Evolutionary conservation across 78 protist genomes (phyloP), one percentile per base, ranked within the genome.

Genomic region (Chrysochromulina tobinii): DNA sequence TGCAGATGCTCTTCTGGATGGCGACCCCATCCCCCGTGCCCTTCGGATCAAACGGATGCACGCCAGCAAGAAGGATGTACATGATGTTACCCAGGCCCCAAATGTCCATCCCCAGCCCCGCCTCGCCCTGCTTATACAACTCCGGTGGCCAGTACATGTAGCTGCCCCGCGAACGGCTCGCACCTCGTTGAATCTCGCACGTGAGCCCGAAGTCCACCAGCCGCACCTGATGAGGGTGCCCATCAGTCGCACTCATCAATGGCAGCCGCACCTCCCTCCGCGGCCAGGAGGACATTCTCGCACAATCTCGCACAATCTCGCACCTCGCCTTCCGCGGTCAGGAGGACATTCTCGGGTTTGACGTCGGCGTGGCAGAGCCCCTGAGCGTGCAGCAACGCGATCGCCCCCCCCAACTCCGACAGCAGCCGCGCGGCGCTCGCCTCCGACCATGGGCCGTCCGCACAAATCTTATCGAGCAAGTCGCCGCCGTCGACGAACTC

Each of bases 81-180:
- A 94, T 50, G 53, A 92, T 90, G 17, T 89, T 91, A 57, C 96
- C 96, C 21, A 94, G 69, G 53, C 94, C 88, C 96, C 96, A 94
- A 53, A 94, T 92, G 69, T 94, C 96, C n/a, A 92, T 92, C 73
- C 48, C 23, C 23, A 7, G 23, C 48, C 73, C 48, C 73, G 38
- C 7, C 38, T 6, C 8, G 73, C 48, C 48, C 73, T 14, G 11
- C 25, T 18, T 18, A 25, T 23, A 1, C 48, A 23, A 11, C 8
- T 67, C 73, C 7, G 73, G 73, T 8, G 73, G 12, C 73, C 73
- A 67, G 73, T 67, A 67, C 7, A 38, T 38, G 48, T 7, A 25
- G 48, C 48, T 67, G 73, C 73, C 73, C 48, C 1, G 48, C 7
- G 73, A 15, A 6, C 23, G 8, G 27, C 23, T 21, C 69, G 69